Conservation (phyloP, 2,329 filamentous ascomycete genomes). For the Ceratocystis cacaofunesta region DNA sequence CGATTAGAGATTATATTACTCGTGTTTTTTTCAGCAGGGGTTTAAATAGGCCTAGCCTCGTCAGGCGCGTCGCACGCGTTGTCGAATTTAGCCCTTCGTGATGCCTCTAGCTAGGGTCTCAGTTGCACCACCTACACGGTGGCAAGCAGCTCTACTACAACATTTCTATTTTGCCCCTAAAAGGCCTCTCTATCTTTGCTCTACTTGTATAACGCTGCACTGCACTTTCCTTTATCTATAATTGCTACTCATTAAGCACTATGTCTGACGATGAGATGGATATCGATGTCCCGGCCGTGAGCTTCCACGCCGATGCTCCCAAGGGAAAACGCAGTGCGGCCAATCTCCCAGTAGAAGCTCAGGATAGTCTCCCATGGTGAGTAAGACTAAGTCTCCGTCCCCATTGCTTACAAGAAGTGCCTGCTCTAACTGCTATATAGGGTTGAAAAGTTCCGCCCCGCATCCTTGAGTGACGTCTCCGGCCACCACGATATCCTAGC, state of each 20-base stretch:
- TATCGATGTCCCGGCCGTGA: slow-evolving; percentile 37
- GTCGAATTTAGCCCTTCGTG: neutral
- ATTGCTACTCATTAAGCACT: slow-evolving; percentile 16
- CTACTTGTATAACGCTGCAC: neutral
- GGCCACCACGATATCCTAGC: slow-evolving; percentile 94
- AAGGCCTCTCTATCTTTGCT: neutral
- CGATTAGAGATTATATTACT: neutral
- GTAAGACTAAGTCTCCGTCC: slow-evolving; percentile 16
- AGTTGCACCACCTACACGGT: neutral
- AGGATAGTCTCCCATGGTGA: slow-evolving; percentile 87
- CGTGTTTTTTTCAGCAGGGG: neutral
- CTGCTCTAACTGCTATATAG: slow-evolving; percentile 28
- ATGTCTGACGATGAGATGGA: slow-evolving; percentile 54
- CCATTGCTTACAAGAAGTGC: neutral
- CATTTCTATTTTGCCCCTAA: neutral
- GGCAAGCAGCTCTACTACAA: neutral
- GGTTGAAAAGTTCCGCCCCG: slow-evolving; percentile 95
- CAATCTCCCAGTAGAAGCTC: slow-evolving; percentile 83
- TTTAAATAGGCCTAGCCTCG: slow-evolving; percentile 7
- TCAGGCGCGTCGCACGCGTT: slow-evolving; percentile 9
- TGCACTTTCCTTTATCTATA: neutral
- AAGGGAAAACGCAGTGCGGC: slow-evolving; percentile 89
- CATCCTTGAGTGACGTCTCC: slow-evolving; percentile 78
- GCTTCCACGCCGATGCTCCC: slow-evolving; percentile 59
- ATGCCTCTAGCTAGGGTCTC: neutral